phyloP scores from a whole-genome alignment of 2,329 filamentous ascomycete genomes.

The Gaeumannomyces sp. region DNA sequence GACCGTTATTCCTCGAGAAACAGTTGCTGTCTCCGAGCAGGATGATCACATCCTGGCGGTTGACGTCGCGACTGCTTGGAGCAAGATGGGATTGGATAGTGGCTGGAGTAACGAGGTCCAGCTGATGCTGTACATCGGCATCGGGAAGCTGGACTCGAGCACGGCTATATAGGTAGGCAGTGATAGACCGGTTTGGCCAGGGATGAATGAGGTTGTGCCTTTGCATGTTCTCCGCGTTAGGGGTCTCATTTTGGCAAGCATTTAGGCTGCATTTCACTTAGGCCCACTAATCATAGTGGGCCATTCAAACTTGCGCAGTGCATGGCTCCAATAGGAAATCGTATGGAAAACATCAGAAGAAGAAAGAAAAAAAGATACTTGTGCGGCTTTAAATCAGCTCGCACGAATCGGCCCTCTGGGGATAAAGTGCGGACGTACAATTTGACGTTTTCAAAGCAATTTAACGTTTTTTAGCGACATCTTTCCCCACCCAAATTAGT shows the following conservation, averaged over 20 bases:
- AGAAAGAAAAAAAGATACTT: not conserved
- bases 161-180: not conserved
- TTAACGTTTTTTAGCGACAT: too few relatives aligned
- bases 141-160: not conserved
- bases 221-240: too few relatives aligned
- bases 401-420: too few relatives aligned
- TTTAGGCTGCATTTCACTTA: not conserved
- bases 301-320: not conserved
- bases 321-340: not conserved
- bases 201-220: too few relatives aligned
- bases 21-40: conserved; percentile 52
- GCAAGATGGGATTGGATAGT: conserved; percentile 59
- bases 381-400: too few relatives aligned
- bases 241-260: too few relatives aligned
- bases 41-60: conserved; percentile 63
- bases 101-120: conserved; percentile 78
- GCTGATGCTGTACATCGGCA: conserved; percentile 53
- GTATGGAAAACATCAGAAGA: not conserved
- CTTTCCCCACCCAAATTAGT: too few relatives aligned
- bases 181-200: not conserved
- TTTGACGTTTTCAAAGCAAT: too few relatives aligned
- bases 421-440: too few relatives aligned
- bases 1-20: conserved; percentile 59
- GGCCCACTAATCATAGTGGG: not conserved
- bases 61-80: conserved; percentile 73